Evolutionary conservation across 2,329 filamentous ascomycete genomes (phyloP), one percentile per base, ranked within the genome.

Genomic region (Dactylellina haptotyla): DNA sequence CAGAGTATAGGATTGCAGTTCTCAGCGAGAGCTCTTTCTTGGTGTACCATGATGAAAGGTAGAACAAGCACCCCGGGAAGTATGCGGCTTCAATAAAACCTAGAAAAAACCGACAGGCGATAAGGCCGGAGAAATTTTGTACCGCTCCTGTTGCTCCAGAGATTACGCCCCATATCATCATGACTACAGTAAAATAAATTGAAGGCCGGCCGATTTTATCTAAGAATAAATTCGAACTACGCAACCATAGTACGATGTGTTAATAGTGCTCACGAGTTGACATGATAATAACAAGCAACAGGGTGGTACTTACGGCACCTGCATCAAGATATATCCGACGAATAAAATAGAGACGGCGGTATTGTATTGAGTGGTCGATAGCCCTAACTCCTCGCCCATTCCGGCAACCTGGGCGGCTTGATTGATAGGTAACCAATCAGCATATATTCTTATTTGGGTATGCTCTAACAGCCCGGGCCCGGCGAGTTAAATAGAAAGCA

Each of bases 1-100:
- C 90, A 0, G 88, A 87, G 79, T 90, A 90, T 4, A 91, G 83
- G 18, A 89, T 82, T 1, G 88, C 87, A 12, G 87, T 90, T 8
- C 88, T 84, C n/a, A 89, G 81, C 8, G 85, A 87, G 1, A 90
- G 82, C 79, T 90, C 90, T 75, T 87, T 87, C 46, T 89, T 84
- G 0, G 88, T 91, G 77, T 92, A 92, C 89, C 76, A 78, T 6
- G 84, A 83, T 2, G 82, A 84, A 0, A 90, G 83, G 76, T 87
- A 89, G 81, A 88, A 90, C 2, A 90, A 80, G 76, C 87, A 87
- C 8, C 86, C 86, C 0, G 86, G 86, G 76, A 87, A 86, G 78
- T 85, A 86, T 0, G 87, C 87, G 0, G 88, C 88, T 79, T 89
- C 87, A 54, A 88, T 81, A 71, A 87, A 87, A 2, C 87, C 87